Percentiles rank a stretch among this genome's conserved stretches.
These are phyloP conservation scores for Lyophyllum atratum DNA, from an alignment of 768 basidiomycete species.

Conservation along the genomic window DNA sequence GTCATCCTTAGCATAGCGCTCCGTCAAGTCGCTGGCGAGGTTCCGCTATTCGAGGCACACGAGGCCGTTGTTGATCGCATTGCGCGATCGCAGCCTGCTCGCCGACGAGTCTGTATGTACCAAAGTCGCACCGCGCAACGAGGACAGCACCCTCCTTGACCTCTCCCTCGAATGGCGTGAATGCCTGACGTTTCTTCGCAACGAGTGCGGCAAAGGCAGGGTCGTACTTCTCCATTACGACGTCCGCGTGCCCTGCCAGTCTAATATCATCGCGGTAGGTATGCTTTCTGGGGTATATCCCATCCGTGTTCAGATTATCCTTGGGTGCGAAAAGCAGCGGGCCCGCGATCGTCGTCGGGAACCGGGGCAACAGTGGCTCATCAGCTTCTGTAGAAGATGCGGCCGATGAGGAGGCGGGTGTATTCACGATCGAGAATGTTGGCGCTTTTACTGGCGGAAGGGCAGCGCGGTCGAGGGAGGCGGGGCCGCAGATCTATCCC, in stretches of 20 bases:
- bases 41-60: conserved; percentile 94
- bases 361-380: conserved; percentile 77
- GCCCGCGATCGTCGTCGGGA: conserved; percentile 83
- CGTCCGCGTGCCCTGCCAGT: conserved; percentile 87
- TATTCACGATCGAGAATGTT: conserved; percentile 53
- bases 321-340: conserved; percentile 91
- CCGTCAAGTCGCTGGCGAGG: conserved; percentile 83
- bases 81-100: conserved; percentile 99
- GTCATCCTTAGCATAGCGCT: conserved; percentile 70
- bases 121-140: conserved; percentile 96
- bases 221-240: conserved; percentile 99
- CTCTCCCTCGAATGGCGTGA: conserved; percentile 19
- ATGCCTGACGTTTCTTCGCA: conserved; percentile 43
- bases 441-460: conserved; percentile 57
- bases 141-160: conserved; percentile 71
- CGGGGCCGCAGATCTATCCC: conserved; percentile 87
- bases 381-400: conserved; percentile 32
- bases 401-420: conserved; percentile 28
- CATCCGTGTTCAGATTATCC: conserved; percentile 98
- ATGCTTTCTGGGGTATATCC: conserved; percentile 98
- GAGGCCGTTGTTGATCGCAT: conserved; percentile 97
- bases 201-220: conserved; percentile 78
- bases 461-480: conserved; percentile 53
- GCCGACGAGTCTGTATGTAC: conserved; percentile 96
- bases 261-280: conserved; percentile 99